Evolutionary conservation across 225 moss, liverwort and hornwort species (phyloP), one percentile per base, ranked within the genome.

Genomic region (Ulota crispa): DNA sequence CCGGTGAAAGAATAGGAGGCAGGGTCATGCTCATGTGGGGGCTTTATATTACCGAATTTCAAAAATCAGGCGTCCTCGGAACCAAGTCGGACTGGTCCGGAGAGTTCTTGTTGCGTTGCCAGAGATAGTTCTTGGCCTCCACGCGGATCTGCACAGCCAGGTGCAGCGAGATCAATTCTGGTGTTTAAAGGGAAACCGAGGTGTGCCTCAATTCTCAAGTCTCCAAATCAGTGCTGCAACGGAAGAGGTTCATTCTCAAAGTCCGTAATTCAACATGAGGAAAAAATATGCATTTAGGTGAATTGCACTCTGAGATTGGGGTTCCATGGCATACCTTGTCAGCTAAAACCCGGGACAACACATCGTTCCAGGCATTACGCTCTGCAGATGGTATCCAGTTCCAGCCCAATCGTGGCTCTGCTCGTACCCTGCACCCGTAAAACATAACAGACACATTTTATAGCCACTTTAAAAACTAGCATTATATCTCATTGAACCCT

Each of bases 301-400:
- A 26, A 10, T 32, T 37, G 42, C 23, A 52, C 4, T 36, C 47
- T 63, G 15, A 36, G 53, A 36, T 36, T 13, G 55, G 21, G 63
- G 41, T 32, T 43, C 75, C 75, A 60, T 23, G 50, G 28, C 68
- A 59, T 27, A 95, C 91, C 87, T 98, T 98, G n/a, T 89, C 89
- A 52, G 89, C 84, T 24, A 98, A 72, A 52, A 88, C 85, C 65
- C 95, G 82, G 7, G 95, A 93, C 88, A 98, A 78, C 57, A 93
- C 91, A 70, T 80, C 89, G 63, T 98, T 98, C 97, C 97, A 98
- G 23, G 88, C 89, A 81, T 98, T 98, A 13, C 97, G 89, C 89
- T 95, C 91, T 37, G 86, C 80, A 34, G 71, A 56, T 27, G 88
- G 82, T 43, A 98, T 89, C 93, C 95, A 93, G 65, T 79, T 88